These are phyloP conservation scores for Lasiosphaeriaceae sp. DNA, from an alignment of 495 filamentous ascomycete genomes.

Conservation along the genomic window DNA sequence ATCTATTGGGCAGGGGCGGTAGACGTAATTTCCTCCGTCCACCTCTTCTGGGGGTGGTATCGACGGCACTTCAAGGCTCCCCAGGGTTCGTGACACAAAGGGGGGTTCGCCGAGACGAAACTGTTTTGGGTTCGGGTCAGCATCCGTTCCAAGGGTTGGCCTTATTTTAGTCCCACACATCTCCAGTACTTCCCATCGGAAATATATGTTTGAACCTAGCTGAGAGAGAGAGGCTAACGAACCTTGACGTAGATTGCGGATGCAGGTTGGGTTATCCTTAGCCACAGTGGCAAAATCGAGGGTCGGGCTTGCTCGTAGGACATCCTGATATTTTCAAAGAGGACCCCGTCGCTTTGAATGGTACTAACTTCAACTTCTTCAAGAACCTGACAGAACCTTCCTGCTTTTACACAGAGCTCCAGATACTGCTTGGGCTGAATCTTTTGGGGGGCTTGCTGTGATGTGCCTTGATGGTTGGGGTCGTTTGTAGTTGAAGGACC, in stretches of 20 bases:
- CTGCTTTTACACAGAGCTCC: neutral
- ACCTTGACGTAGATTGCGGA: neutral
- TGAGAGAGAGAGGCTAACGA: too few species aligned
- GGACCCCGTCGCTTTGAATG: neutral
- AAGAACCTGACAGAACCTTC: neutral
- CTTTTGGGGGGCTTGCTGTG: neutral
- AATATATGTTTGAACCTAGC: too few species aligned
- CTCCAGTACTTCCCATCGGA: neutral
- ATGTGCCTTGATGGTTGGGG: neutral
- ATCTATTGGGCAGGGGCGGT: neutral
- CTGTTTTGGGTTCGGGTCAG: neutral
- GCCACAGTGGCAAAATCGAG: neutral
- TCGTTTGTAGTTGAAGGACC: neutral
- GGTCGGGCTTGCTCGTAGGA: neutral
- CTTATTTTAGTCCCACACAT: neutral
- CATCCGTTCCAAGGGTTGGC: neutral
- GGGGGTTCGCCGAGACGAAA: neutral
- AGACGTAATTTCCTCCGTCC: neutral
- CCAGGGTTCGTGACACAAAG: neutral
- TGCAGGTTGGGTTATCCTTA: neutral
- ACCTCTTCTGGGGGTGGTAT: neutral
- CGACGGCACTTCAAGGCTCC: neutral
- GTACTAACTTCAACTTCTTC: neutral
- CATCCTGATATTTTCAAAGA: neutral
- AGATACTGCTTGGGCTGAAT: neutral